Evolutionary conservation across 2,329 filamentous ascomycete species (phyloP).

Genomic region (Aspergillus terreus): DNA sequence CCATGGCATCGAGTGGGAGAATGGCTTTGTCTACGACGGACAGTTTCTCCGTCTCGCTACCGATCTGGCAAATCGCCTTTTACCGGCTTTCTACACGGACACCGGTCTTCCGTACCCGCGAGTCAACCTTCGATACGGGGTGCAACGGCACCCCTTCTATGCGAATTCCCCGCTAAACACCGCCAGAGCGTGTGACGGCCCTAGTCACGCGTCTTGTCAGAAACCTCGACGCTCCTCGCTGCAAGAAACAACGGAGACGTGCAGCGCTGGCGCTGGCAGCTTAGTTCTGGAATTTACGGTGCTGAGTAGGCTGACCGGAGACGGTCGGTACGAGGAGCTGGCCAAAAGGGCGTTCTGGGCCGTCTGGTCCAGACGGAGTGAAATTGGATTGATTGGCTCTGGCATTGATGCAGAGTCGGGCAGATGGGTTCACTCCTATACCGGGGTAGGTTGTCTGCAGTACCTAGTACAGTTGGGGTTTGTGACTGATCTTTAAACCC

Average conservation of each 20-base stretch:
- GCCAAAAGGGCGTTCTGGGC: slow-evolving; percentile 95
- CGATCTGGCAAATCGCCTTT: slow-evolving; percentile 75
- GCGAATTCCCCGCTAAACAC: slow-evolving; percentile 73
- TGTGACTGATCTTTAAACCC: slow-evolving; percentile 6
- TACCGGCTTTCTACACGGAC: slow-evolving; percentile 87
- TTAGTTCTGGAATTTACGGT: slow-evolving; percentile 90
- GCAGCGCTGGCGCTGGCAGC: slow-evolving; percentile 93
- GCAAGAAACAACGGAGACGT: slow-evolving; percentile 87
- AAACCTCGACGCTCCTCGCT: slow-evolving; percentile 22
- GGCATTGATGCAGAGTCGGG: slow-evolving; percentile 91
- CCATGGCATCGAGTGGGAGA: slow-evolving; percentile 63
- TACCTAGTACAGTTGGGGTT: not conserved
- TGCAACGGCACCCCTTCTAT: slow-evolving; percentile 69
- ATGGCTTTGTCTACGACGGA: slow-evolving; percentile 78
- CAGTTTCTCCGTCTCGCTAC: slow-evolving; percentile 85
- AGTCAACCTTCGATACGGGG: slow-evolving; percentile 85
- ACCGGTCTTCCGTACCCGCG: slow-evolving; percentile 93
- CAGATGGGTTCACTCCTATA: slow-evolving; percentile 80
- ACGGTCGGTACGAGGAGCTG: slow-evolving; percentile 80
- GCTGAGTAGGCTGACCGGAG: slow-evolving; percentile 80
- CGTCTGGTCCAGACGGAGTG: slow-evolving; percentile 84
- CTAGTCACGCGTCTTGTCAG: slow-evolving; percentile 44
- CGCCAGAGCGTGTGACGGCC: slow-evolving; percentile 33
- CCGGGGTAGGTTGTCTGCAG: slow-evolving; percentile 53
- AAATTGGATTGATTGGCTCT: slow-evolving; percentile 81